phyloP scores from a whole-genome alignment of 2,329 filamentous ascomycete genomes.

The Verticillium isaacii region DNA sequence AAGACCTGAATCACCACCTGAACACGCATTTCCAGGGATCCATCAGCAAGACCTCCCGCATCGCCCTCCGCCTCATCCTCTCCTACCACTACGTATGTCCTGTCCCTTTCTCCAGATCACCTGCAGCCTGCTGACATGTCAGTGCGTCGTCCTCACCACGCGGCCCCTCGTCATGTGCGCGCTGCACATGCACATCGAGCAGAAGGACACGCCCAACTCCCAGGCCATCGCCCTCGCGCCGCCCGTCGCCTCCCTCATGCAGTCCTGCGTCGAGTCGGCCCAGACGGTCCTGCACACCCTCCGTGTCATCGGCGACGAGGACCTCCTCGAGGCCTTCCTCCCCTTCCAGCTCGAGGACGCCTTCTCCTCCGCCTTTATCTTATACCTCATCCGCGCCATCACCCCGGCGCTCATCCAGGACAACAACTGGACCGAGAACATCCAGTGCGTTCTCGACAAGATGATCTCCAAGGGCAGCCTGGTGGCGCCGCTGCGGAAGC shows the following conservation, averaged over 20 bases:
- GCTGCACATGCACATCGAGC: conserved; percentile 19
- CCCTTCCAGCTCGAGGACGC: conserved; percentile 36
- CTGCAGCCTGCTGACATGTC: not conserved
- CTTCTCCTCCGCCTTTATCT: conserved; percentile 33
- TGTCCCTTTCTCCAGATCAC: rapidly evolving
- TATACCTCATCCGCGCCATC: conserved; percentile 25
- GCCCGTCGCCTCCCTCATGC: conserved; percentile 8
- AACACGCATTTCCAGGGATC: conserved; percentile 12
- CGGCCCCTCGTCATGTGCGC: conserved; percentile 14
- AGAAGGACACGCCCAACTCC: conserved; percentile 6
- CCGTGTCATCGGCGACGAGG: conserved; percentile 15
- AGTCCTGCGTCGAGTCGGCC: conserved; percentile 12
- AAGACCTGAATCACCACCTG: conserved; percentile 9
- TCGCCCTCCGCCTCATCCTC: conserved; percentile 11
- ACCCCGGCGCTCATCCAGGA: conserved; percentile 29
- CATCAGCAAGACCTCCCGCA: conserved; percentile 11
- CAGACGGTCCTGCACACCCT: conserved; percentile 12
- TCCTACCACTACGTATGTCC: conserved; percentile 17
- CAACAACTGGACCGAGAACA: conserved; percentile 28
- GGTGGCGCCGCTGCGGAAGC: conserved; percentile 28
- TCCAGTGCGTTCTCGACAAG: conserved; percentile 29
- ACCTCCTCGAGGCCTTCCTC: conserved; percentile 29
- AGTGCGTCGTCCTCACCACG: conserved; percentile 13
- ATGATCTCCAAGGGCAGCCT: conserved; percentile 31
- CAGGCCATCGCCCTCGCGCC: conserved; percentile 7